phyloP scores from a whole-genome alignment of 1,284 basidiomycete species.

The Puccinia hordei region DNA sequence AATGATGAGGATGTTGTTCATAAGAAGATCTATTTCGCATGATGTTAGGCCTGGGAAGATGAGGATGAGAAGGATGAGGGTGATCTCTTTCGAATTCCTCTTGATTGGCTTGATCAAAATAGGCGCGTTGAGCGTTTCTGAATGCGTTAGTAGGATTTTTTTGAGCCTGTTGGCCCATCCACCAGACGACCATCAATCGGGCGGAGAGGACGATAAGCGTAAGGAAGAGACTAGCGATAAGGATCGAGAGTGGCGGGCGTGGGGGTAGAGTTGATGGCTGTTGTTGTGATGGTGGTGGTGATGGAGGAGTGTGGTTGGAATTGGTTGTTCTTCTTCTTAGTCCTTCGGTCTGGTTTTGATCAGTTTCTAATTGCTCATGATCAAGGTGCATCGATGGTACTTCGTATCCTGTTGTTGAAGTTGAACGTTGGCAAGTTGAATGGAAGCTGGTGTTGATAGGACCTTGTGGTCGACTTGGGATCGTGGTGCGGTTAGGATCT shows the following conservation, averaged over 20 bases:
- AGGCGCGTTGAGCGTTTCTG: conserved; percentile 28
- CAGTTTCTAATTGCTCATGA: conserved; percentile 10
- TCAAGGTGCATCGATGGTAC: neutral
- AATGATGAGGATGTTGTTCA: neutral
- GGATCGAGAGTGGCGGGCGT: conserved; percentile 22
- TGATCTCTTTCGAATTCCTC: neutral
- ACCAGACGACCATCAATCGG: conserved; percentile 43
- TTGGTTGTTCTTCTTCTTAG: too few relatives aligned
- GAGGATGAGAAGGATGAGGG: neutral
- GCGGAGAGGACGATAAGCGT: conserved; percentile 34
- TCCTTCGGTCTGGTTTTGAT: neutral
- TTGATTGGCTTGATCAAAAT: conserved; percentile 3
- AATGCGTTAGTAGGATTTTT: conserved; percentile 31
- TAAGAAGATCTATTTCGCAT: neutral
- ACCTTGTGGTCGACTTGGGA: neutral
- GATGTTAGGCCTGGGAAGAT: neutral
- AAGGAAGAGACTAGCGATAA: conserved; percentile 29
- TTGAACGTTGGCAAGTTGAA: neutral
- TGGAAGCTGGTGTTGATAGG: neutral
- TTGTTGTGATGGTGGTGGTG: neutral
- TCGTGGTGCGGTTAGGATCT: neutral
- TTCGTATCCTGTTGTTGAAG: conserved; percentile 18
- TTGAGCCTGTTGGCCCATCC: conserved; percentile 48
- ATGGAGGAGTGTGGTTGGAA: neutral
- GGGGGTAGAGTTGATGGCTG: neutral